phyloP scores from a whole-genome alignment of 768 basidiomycete genomes.

The Naematelia encephala region DNA sequence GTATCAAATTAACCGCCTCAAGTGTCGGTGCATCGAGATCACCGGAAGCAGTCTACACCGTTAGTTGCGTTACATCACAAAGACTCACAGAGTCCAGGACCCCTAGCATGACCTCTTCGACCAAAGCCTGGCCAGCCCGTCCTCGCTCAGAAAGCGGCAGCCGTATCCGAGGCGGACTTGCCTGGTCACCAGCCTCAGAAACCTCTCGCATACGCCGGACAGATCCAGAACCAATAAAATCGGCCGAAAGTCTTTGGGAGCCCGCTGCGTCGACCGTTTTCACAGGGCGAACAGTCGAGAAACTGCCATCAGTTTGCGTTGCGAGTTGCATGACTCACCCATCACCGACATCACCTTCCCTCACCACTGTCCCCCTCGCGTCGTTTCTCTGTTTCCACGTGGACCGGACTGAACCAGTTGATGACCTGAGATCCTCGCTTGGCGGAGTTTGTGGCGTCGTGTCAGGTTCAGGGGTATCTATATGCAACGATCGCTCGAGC shows the following conservation, averaged over 20 bases:
- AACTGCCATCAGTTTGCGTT: slow-evolving; percentile 31
- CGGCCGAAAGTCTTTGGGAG: slow-evolving; percentile 71
- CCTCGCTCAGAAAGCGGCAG: slow-evolving; percentile 17
- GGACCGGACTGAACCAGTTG: slow-evolving; percentile 56
- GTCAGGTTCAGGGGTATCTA: slow-evolving; percentile 33
- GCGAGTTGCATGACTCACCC: slow-evolving; percentile 53
- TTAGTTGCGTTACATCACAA: too few relatives aligned
- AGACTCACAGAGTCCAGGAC: slow-evolving; percentile 69
- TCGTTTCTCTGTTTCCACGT: slow-evolving; percentile 75
- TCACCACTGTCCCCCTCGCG: slow-evolving; percentile 70
- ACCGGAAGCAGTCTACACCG: slow-evolving; percentile 31
- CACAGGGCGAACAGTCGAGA: slow-evolving; percentile 87
- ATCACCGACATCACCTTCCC: slow-evolving; percentile 77
- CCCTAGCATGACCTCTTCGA: slow-evolving; percentile 81
- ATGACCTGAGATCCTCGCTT: slow-evolving; percentile 51
- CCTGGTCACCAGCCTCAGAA: background rate
- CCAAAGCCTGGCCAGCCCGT: slow-evolving; percentile 55
- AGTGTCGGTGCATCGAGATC: slow-evolving; percentile 35
- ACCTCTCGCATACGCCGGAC: slow-evolving; percentile 12
- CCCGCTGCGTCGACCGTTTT: slow-evolving; percentile 82
- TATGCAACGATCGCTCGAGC: slow-evolving; percentile 51
- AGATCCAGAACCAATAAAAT: slow-evolving; percentile 67
- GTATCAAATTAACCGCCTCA: slow-evolving; percentile 55
- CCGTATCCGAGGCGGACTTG: slow-evolving; percentile 10
- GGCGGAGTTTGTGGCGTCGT: slow-evolving; percentile 60